Percentiles rank a stretch among this genome's conserved stretches.
phyloP scores from a whole-genome alignment of 2,329 filamentous ascomycete species.

The Penicillium sp. region DNA sequence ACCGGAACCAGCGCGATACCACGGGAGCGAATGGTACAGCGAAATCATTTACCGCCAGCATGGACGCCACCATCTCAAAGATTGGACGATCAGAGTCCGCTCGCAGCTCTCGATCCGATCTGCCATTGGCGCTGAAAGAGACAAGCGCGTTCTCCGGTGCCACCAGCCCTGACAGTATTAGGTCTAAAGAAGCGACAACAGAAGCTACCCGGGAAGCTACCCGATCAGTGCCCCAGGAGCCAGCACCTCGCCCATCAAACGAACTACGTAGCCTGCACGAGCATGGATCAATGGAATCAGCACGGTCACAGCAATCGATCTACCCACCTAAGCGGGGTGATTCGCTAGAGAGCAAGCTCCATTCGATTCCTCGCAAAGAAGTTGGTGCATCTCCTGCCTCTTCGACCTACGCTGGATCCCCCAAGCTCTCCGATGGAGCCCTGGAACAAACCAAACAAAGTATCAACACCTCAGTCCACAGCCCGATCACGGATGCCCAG shows the following conservation, averaged over 20 bases:
- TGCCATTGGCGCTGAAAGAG: slow-evolving; percentile 43
- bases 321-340: slow-evolving; percentile 61
- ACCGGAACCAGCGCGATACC: slow-evolving; percentile 34
- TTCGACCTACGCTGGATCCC: slow-evolving; percentile 42
- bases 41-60: slow-evolving; percentile 18
- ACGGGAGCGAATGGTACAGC: slow-evolving; percentile 30
- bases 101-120: slow-evolving; percentile 50
- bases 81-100: slow-evolving; percentile 55
- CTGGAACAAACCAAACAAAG: slow-evolving; percentile 15
- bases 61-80: slow-evolving; percentile 55
- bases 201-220: slow-evolving; percentile 12
- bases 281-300: slow-evolving; percentile 51
- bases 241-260: slow-evolving; percentile 58
- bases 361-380: slow-evolving; percentile 70
- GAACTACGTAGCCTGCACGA: slow-evolving; percentile 62
- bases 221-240: slow-evolving; percentile 30
- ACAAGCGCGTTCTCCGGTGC: slow-evolving; percentile 45
- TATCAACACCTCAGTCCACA: slow-evolving; percentile 50
- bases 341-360: slow-evolving; percentile 57
- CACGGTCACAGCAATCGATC: slow-evolving; percentile 39
- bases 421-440: slow-evolving; percentile 40
- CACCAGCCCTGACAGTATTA: slow-evolving; percentile 33
- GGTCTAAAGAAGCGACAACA: slow-evolving; percentile 21
- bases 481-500: slow-evolving; percentile 42
- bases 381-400: slow-evolving; percentile 44